Evolutionary conservation across 441 rosid genomes (phyloP), one percentile per base, ranked within the genome.

Genomic region (Populus hybrid): DNA sequence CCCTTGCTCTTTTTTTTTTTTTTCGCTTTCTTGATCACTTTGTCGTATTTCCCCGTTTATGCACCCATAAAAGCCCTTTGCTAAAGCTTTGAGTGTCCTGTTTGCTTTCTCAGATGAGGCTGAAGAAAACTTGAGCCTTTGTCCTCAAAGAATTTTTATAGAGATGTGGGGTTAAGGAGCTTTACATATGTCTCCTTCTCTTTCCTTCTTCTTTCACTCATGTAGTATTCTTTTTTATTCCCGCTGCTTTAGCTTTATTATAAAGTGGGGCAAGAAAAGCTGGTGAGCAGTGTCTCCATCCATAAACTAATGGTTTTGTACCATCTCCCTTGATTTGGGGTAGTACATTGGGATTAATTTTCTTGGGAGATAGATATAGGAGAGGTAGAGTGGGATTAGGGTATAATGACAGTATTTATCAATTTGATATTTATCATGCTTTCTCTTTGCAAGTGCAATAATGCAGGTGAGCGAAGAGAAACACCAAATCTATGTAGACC

Each of bases 221-320:
- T 80, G 75, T 86, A 84, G 82, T 81, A 83, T 81, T 84, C 83
- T 30, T 82, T 89, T 38, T 86, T 81, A 86, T 89, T 86, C 84
- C 74, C 77, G 0, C 32, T 85, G 90, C 93, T 89, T 90, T 93
- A 90, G 89, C 97, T 93, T 94, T 94, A 80, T 90, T 88, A 88
- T 87, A 93, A 93, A 93, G 97, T 89, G 85, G 93, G 92, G 84
- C 82, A 84, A 91, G 82, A 88, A 91, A 86, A 83, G 89, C 81
- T 82, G 88, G 87, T 86, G 82, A 80, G 81, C 77, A 69, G 82
- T 81, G 79, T 79, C 78, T 83, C 78, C 83, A 72, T 67, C 83
- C 83, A 77, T 77, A 84, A 79, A 75, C 79, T 78, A 80, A 30
- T 30, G 76, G 78, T 32, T 74, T 81, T 35, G 18, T 32, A 50